A percentile compares a stretch with the other conserved stretches of the same genome.
Evolutionary conservation across 768 basidiomycete species (phyloP).

Genomic region (Boletellus sp.): DNA sequence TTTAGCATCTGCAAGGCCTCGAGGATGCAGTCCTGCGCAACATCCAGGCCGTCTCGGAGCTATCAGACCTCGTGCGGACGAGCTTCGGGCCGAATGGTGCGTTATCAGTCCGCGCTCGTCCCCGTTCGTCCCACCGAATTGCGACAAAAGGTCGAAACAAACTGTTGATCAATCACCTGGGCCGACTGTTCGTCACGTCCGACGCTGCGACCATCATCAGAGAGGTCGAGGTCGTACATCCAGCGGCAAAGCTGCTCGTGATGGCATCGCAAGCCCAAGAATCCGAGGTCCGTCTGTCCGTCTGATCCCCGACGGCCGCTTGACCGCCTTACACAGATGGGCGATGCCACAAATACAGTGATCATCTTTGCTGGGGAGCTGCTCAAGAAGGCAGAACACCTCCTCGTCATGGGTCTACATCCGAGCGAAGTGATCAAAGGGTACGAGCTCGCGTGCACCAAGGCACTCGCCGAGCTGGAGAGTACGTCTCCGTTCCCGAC

Average conservation of each 20-base stretch:
- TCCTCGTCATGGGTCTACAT: constrained; percentile 95
- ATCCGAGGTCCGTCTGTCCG: constrained; percentile 60
- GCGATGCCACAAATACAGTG: constrained; percentile 94
- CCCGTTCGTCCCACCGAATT: constrained; percentile 1
- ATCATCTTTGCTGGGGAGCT: constrained; percentile 94
- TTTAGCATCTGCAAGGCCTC: constrained; percentile 76
- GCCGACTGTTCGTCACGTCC: constrained; percentile 92
- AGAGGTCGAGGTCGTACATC: constrained; percentile 98
- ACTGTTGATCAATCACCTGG: constrained; percentile 95
- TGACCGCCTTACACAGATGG: constrained; percentile 62
- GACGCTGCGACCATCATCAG: constrained; percentile 98
- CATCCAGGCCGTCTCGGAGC: constrained; percentile 92
- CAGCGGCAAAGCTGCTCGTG: constrained; percentile 97
- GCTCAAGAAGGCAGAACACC: constrained; percentile 86
- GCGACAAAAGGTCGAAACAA: constrained; percentile 82
- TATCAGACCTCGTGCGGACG: constrained; percentile 92
- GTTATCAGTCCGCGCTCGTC: constrained; percentile 23
- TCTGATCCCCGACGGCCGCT: neutral
- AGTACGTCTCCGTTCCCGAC: constrained; percentile 56
- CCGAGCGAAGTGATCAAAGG: constrained; percentile 95
- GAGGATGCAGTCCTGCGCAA: constrained; percentile 98
- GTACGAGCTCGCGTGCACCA: constrained; percentile 85
- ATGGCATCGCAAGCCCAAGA: constrained; percentile 99
- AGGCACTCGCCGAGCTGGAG: constrained; percentile 84
- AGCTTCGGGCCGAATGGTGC: constrained; percentile 95